A percentile compares a stretch with the other conserved stretches of the same genome.
These are phyloP conservation scores for Murraya koenigii DNA, from an alignment of 345 rosid species.

Conservation along the genomic window DNA sequence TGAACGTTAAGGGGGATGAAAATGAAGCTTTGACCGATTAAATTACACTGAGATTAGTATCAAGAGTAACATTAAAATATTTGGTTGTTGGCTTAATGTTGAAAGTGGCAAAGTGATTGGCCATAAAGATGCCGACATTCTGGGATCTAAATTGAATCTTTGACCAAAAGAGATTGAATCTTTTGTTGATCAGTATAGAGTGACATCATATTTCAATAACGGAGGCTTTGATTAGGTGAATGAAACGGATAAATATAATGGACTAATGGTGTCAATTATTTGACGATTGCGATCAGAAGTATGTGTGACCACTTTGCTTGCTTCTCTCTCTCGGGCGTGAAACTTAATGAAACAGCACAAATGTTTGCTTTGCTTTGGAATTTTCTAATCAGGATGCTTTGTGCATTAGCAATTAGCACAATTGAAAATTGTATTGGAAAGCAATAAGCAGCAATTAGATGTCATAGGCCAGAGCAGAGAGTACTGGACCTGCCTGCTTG, in stretches of 20 bases:
- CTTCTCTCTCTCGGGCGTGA: neutral
- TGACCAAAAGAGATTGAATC: slow-evolving; percentile 7
- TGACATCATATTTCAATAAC: slow-evolving; percentile 3
- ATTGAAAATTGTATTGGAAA: too few species aligned
- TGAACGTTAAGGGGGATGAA: slow-evolving; percentile 1
- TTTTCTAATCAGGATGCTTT: too few species aligned
- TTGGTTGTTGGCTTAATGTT: too few species aligned
- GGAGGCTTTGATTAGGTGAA: neutral
- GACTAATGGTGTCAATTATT: too few species aligned
- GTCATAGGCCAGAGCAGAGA: too few species aligned
- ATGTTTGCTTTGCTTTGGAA: neutral
- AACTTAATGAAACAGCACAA: neutral
- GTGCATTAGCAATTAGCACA: too few species aligned
- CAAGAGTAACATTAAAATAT: too few species aligned
- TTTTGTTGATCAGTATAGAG: neutral
- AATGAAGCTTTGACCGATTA: neutral
- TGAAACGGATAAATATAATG: neutral
- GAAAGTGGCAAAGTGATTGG: neutral
- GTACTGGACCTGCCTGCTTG: too few species aligned
- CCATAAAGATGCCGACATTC: neutral
- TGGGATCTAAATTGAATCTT: slow-evolving; percentile 12
- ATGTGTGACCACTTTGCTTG: neutral
- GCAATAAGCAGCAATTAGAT: too few species aligned
- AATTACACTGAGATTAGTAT: neutral
- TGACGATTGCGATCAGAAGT: neutral